Percentiles rank a stretch among this genome's conserved stretches.
These are phyloP conservation scores for Raffaelea deltoideospora DNA, from an alignment of 2,329 filamentous ascomycete species.

Conservation along the genomic window DNA sequence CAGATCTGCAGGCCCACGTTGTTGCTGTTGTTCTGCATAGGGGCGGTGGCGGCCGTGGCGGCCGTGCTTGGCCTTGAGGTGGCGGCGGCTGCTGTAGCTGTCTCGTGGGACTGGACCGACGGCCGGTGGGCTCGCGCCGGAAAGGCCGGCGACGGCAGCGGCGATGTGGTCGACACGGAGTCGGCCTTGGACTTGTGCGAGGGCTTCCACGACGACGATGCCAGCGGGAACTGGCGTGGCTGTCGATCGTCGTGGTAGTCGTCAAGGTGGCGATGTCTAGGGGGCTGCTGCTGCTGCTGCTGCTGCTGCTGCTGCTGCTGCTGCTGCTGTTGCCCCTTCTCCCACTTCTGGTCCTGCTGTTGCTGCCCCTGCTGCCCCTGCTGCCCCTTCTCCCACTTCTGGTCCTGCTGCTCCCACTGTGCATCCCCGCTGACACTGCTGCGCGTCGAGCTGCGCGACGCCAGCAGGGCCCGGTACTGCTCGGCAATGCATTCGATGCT, in stretches of 20 bases:
- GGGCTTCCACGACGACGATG: neutral
- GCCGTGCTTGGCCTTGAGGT: neutral
- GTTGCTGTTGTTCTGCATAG: too few relatives aligned
- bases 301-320: too few relatives aligned
- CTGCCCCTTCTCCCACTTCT: too few relatives aligned
- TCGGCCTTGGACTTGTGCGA: neutral
- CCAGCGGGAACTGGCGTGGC: slow-evolving; percentile 1
- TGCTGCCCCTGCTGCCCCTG: too few relatives aligned
- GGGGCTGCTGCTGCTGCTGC: too few relatives aligned
- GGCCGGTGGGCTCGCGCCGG: neutral
- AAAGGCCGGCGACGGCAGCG: slow-evolving; percentile 2
- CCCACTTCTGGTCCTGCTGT: too few relatives aligned
- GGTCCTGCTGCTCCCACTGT: neutral
- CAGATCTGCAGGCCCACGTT: slow-evolving; percentile 33
- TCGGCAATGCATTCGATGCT: slow-evolving; percentile 34
- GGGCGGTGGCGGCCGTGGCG: slow-evolving; percentile 6
- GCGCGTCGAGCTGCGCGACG: slow-evolving; percentile 20
- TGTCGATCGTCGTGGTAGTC: neutral
- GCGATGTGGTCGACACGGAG: neutral
- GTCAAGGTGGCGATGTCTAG: too few relatives aligned
- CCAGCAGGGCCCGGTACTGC: slow-evolving; percentile 32
- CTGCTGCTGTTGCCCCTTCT: too few relatives aligned
- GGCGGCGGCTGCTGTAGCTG: neutral
- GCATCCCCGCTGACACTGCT: slow-evolving; percentile 13
- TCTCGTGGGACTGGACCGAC: neutral